phyloP scores from a whole-genome alignment of 192 early-diverging fungal genomes.

The Gaertneriomyces semiglobifer region DNA sequence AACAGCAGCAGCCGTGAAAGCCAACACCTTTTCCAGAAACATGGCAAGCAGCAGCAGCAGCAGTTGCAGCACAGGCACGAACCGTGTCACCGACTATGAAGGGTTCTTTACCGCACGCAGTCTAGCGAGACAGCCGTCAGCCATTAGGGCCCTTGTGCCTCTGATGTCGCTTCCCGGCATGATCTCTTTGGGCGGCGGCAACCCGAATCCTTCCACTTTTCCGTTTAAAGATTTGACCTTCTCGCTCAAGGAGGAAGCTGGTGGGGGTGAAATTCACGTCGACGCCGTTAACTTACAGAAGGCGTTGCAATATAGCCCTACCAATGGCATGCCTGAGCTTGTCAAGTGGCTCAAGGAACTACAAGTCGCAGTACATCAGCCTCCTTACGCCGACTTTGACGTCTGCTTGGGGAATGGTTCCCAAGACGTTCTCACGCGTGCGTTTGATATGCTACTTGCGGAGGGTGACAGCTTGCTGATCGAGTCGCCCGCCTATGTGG shows the following conservation, averaged over 20 bases:
- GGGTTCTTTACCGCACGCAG: slow-evolving; percentile 34
- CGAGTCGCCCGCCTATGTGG: slow-evolving; percentile 53
- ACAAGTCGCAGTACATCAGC: slow-evolving; percentile 44
- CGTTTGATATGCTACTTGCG: slow-evolving; percentile 48
- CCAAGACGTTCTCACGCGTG: slow-evolving; percentile 56
- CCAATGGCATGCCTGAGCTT: slow-evolving; percentile 49
- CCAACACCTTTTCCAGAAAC: too few relatives aligned
- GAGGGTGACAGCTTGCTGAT: slow-evolving; percentile 43
- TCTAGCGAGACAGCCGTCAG: slow-evolving; percentile 44
- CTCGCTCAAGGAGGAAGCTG: slow-evolving; percentile 30
- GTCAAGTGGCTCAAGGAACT: slow-evolving; percentile 46
- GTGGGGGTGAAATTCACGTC: slow-evolving; percentile 40
- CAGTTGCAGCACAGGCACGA: too few relatives aligned
- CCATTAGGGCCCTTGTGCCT: slow-evolving; percentile 45
- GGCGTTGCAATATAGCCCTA: slow-evolving; percentile 51
- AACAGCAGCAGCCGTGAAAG: too few relatives aligned
- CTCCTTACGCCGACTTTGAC: slow-evolving; percentile 41
- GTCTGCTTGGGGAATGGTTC: slow-evolving; percentile 53
- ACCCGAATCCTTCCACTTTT: slow-evolving; percentile 49
- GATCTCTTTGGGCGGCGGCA: slow-evolving; percentile 49
- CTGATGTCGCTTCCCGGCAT: slow-evolving; percentile 39
- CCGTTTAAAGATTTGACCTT: slow-evolving; percentile 47
- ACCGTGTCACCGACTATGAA: slow-evolving; percentile 31
- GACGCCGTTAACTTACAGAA: slow-evolving; percentile 30
- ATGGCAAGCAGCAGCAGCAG: too few relatives aligned